Base-by-base conservation (phyloP, 1,284 basidiomycete genomes). In the Ceratobasidium sp. region DNA sequence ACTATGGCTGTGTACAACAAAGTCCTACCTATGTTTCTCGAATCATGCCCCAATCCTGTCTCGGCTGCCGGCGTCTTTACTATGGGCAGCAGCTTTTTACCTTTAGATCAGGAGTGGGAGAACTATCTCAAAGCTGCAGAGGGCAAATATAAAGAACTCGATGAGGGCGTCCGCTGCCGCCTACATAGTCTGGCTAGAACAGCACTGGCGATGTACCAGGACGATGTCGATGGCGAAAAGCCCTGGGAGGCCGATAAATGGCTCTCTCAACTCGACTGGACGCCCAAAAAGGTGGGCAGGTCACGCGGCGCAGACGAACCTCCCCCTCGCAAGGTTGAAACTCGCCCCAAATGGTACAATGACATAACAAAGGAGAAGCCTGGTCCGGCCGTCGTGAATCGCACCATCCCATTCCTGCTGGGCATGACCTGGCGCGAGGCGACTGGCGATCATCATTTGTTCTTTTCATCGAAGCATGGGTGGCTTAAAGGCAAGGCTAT, bases 251-350 rank as follows among this genome's bases (percentile, higher is more conserved):
- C 88, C 0, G 93, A 97, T 80, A 87, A 90, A 1, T 99, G 96
- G 96, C 83, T 95, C 18, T 87, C 85, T 59, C 98, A 99, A 80
- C 84, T 99, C 66, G 96, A 99, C 80, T 99, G 97, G 97, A 90
- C 92, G 1, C 94, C 94, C 0, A 98, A 98, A 81, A 85, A 85
- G 26, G 67, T 59, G 11, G 67, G 67, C 14, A 49, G 21, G 46
- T 70, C 67, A 26, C 52, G 67, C 7, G 67, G 67, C 14, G 55
- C 6, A 8, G 23, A 23, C 14, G 43, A 3, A 2, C 55, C 55
- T 26, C 30, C 13, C 16, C 30, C 55, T 14, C 35, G 6, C 35
- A 32, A 18, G n/a, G 9, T 30, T 28, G 55, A 58, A 18, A 57
- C 32, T 8, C 67, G 32, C 3, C 54, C 67, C 13, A 70, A 70